Evolutionary conservation across 1,284 basidiomycete species (phyloP).

Genomic region (Tetrapyrgos nigripes): DNA sequence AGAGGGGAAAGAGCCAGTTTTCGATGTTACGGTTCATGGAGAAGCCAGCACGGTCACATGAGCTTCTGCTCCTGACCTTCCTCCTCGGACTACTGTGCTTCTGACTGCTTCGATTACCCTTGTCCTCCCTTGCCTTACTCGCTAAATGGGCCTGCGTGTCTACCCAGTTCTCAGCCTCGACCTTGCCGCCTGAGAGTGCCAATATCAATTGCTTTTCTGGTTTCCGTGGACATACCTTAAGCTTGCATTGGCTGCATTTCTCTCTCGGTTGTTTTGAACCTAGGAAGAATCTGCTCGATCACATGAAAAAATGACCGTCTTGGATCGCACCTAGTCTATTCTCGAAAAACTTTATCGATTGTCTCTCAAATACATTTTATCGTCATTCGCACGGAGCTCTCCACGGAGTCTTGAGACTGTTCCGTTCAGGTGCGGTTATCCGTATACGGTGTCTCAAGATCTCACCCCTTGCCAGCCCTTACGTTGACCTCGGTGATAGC

Average conservation of each 20-base stretch:
- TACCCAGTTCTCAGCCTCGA: background rate
- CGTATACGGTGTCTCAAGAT: background rate
- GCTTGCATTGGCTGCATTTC: background rate
- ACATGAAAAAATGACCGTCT: no score
- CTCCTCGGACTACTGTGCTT: background rate
- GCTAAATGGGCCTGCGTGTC: no score
- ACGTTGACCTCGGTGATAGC: background rate
- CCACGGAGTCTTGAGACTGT: background rate
- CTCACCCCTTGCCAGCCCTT: background rate
- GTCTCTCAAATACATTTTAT: background rate
- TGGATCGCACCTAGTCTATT: no score
- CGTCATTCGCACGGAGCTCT: background rate
- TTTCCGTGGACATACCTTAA: background rate
- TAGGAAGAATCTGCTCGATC: no score
- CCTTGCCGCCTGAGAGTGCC: background rate
- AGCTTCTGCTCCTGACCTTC: no score
- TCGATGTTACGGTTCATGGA: slow-evolving; percentile 40
- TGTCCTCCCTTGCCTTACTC: background rate
- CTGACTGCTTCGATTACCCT: background rate
- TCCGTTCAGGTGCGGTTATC: background rate
- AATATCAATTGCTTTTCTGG: background rate
- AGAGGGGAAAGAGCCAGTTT: slow-evolving; percentile 75
- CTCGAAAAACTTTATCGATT: background rate
- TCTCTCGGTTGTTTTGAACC: no score
- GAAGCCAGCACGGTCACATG: background rate